Percentiles rank a stretch among this genome's conserved stretches.
Evolutionary conservation across 1,139 yeast species (phyloP).

Genomic region (Debaryomyces singareniensis): DNA sequence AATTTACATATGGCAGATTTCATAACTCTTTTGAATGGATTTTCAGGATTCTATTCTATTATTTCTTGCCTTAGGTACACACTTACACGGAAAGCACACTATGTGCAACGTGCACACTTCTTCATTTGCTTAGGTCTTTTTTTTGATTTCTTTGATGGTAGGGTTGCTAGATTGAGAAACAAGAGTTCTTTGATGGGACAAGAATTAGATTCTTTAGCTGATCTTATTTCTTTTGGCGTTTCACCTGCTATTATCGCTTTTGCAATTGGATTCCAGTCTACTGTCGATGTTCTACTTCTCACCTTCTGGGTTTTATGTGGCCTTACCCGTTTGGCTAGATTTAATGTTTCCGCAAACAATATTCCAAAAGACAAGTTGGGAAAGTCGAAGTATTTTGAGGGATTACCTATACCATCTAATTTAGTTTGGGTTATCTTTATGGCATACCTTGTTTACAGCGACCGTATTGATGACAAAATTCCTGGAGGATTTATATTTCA

Average conservation of each 20-base stretch:
- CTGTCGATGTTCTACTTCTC: constrained; percentile 69
- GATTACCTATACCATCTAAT: constrained; percentile 91
- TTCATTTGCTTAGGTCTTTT: constrained; percentile 85
- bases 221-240: constrained; percentile 85
- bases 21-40: constrained; percentile 87
- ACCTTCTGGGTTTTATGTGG: constrained; percentile 91
- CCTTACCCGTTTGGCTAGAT: constrained; percentile 86
- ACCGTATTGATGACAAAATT: constrained; percentile 40
- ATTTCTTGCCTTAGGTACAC: constrained; percentile 79
- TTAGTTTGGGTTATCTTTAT: constrained; percentile 65
- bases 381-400: constrained; percentile 82
- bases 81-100: constrained; percentile 57
- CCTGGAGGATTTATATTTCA: constrained; percentile 60
- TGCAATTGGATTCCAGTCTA: constrained; percentile 81
- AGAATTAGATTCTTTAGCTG: constrained; percentile 94
- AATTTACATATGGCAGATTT: constrained; percentile 92
- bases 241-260: constrained; percentile 93
- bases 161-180: constrained; percentile 91
- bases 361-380: constrained; percentile 85
- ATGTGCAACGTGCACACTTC: constrained; percentile 84
- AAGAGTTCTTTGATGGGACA: constrained; percentile 94
- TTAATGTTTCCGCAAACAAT: constrained; percentile 87
- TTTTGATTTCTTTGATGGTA: constrained; percentile 93
- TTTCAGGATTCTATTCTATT: constrained; percentile 84
- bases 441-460: constrained; percentile 57